Percentiles rank a stretch among this genome's conserved stretches.
Conservation (phyloP, 176 grass and related monocot genomes). For the Aechmea fasciata region DNA sequence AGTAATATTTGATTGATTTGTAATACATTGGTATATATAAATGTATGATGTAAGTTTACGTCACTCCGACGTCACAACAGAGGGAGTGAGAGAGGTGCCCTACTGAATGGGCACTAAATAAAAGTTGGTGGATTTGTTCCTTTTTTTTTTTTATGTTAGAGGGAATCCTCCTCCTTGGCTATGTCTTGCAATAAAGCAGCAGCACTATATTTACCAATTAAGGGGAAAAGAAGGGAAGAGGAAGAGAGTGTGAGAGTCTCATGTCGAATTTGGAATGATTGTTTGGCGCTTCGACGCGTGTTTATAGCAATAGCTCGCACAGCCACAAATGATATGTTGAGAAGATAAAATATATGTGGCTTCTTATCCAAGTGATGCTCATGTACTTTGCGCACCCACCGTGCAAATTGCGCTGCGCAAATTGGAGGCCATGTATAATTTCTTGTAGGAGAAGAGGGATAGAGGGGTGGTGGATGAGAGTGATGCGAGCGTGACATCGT, state of each 20-base stretch:
- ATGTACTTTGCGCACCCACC: constrained; percentile 48
- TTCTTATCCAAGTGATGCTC: constrained; percentile 65
- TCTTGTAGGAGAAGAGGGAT: constrained; percentile 21
- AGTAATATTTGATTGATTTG: too few species aligned
- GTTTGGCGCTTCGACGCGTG: too few species aligned
- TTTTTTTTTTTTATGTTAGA: background rate
- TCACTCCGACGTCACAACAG: background rate
- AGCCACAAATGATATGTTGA: too few species aligned
- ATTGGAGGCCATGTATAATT: constrained; percentile 7
- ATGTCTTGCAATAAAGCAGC: background rate
- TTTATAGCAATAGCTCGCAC: too few species aligned
- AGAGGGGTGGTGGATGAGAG: constrained; percentile 12
- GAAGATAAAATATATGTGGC: constrained; percentile 13
- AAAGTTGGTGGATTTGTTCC: background rate
- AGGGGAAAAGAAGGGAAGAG: background rate
- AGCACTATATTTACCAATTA: background rate
- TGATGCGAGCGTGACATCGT: constrained; percentile 61
- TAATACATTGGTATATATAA: too few species aligned
- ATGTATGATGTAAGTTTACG: background rate
- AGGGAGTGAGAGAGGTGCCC: background rate
- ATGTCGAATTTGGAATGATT: background rate
- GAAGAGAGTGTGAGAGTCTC: background rate
- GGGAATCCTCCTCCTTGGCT: background rate
- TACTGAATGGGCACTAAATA: background rate
- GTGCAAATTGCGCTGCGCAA: background rate